Conservation (phyloP, 306 rosid species). For the Arachis stenosperma region DNA sequence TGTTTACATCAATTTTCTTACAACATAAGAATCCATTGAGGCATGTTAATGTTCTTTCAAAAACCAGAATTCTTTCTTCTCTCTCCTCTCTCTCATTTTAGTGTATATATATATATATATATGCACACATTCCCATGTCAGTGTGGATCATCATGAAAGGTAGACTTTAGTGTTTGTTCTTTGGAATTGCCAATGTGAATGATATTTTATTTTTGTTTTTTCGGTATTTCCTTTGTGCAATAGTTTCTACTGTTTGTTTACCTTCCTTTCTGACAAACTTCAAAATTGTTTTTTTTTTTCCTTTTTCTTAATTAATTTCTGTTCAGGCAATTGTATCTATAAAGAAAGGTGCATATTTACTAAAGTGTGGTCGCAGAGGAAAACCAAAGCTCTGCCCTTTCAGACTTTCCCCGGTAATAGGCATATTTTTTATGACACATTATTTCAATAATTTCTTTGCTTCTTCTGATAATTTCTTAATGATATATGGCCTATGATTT, state of each 20-base stretch:
- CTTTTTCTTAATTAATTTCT: slow-evolving; percentile 23
- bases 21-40: neutral
- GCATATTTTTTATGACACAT: slow-evolving; percentile 11
- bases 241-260: slow-evolving; percentile 14
- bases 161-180: slow-evolving; percentile 18
- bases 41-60: neutral
- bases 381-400: slow-evolving; percentile 84
- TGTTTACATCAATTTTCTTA: slow-evolving; percentile 16
- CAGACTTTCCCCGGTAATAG: slow-evolving; percentile 71
- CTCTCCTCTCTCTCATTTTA: neutral
- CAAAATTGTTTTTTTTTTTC: neutral
- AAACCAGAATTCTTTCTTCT: slow-evolving; percentile 14
- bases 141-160: slow-evolving; percentile 6
- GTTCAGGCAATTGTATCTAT: slow-evolving; percentile 81
- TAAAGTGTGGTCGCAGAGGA: slow-evolving; percentile 77
- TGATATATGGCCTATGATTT: slow-evolving; percentile 17
- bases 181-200: slow-evolving; percentile 16
- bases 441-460: slow-evolving; percentile 5
- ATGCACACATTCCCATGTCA: slow-evolving; percentile 1
- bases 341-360: slow-evolving; percentile 83
- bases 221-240: slow-evolving; percentile 29
- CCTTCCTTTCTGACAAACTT: slow-evolving; percentile 18
- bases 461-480: neutral
- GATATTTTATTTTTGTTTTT: slow-evolving; percentile 31
- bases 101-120: too few relatives aligned